Conservation (phyloP, 164 flowering plant genomes). For the Cinnamomum chago region DNA sequence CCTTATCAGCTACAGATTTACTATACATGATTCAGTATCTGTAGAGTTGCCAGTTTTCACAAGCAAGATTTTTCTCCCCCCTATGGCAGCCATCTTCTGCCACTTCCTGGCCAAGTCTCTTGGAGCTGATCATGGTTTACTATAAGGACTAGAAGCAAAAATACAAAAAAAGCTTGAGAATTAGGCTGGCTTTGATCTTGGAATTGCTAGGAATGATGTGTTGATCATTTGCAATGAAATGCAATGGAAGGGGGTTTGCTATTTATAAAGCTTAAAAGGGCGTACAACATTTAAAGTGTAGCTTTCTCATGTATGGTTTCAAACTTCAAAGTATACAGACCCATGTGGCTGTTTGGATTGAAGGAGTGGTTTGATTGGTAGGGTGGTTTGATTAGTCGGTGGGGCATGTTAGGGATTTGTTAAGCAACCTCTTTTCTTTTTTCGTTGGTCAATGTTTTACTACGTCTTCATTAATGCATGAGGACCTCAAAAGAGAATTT, state of each 20-base stretch:
- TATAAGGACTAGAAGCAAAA: background rate
- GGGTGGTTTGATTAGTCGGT: background rate
- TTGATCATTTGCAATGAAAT: background rate
- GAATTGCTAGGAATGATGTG: background rate
- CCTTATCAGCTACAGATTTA: slow-evolving; percentile 4
- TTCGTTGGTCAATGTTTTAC: no score
- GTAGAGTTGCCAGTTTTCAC: background rate
- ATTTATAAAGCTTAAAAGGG: background rate
- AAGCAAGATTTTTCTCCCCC: background rate
- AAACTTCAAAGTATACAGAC: background rate
- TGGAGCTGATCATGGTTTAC: slow-evolving; percentile 8
- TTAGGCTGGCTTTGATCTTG: background rate
- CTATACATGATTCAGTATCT: background rate
- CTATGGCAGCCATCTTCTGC: slow-evolving; percentile 10
- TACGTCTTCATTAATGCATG: no score
- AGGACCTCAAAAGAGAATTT: no score
- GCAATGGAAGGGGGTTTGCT: background rate
- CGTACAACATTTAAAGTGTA: background rate
- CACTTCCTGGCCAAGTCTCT: slow-evolving; percentile 12
- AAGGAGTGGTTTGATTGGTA: background rate
- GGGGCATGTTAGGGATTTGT: background rate
- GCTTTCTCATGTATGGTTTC: background rate
- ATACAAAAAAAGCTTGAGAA: no score
- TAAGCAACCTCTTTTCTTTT: no score
- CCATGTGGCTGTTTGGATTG: background rate